A percentile compares a stretch with the other conserved stretches of the same genome.
Evolutionary conservation across 306 rosid species (phyloP).

Genomic region (Aeschynomene evenia): DNA sequence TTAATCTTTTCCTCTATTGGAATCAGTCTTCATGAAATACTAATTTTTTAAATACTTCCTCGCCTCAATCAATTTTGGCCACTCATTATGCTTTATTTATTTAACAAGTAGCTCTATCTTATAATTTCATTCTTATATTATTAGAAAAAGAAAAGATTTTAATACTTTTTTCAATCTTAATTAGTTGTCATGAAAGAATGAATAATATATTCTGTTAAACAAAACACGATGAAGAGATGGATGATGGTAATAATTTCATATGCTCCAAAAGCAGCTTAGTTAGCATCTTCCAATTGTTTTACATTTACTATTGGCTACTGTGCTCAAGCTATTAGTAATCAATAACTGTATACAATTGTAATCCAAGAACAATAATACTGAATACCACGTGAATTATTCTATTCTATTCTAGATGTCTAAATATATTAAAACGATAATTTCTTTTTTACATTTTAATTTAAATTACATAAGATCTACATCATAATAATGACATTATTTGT

Average conservation of each 20-base stretch:
- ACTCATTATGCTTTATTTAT: too few species aligned
- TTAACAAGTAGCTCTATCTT: too few species aligned
- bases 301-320: slow-evolving; percentile 21
- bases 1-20: background rate
- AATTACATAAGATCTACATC: background rate
- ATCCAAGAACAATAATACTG: background rate
- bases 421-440: background rate
- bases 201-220: background rate
- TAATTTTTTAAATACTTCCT: too few species aligned
- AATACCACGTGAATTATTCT: slow-evolving; percentile 39
- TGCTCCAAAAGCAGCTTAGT: slow-evolving; percentile 9
- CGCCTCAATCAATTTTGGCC: too few species aligned
- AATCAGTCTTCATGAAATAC: background rate
- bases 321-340: slow-evolving; percentile 7
- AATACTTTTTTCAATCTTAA: too few species aligned
- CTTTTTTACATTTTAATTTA: background rate
- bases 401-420: background rate
- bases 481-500: too few species aligned
- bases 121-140: too few species aligned
- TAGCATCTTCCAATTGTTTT: slow-evolving; percentile 23
- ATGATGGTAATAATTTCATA: background rate
- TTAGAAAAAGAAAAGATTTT: too few species aligned
- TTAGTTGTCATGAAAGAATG: slow-evolving; percentile 13
- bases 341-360: slow-evolving; percentile 28
- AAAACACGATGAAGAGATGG: slow-evolving; percentile 16